Evolutionary conservation across 2,329 filamentous ascomycete genomes (phyloP), one percentile per base, ranked within the genome.

Genomic region (Diaporthe sp.): DNA sequence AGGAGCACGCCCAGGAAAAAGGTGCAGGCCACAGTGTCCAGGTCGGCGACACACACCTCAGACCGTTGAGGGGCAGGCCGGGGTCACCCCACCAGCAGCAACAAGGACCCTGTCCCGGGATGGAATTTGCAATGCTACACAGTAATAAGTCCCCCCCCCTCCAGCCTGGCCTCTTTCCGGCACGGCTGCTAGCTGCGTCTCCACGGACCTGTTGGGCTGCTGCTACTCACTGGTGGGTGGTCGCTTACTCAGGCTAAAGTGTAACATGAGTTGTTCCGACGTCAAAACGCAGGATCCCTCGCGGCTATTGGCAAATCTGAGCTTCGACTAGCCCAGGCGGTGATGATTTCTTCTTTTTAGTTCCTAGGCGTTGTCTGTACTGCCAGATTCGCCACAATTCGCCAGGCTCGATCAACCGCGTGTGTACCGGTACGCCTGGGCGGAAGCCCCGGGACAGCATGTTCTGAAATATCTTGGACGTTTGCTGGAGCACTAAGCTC

Each of bases 171-270:
- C n/a, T n/a, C 63, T 25, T 65, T 65, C 27, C 61, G 39, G 61
- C 42, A 65, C 61, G 42, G 61, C 25, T 65, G 42, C 25, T 37
- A 30, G 39, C n/a, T 30, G 39, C 37, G 37, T 63, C 59, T 47
- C 59, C 59, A 63, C 59, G 59, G 59, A 58, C 59, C 58, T 47
- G 39, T 32, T n/a, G 32, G 55, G 53, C 13, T 10, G 2, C 32
- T 37, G n/a, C n/a, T n/a, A 59, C 22, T 37, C 55, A 59, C 55
- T 59, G 32, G 56, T 63, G 61, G 61, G 30, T 51, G 47, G 30
- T 51, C 61, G 61, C 61, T 66, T 66, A 66, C 44, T 66, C 61
- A 66, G 61, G 61, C 44, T 66, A 66, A 66, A 66, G 61, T 66
- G 61, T 66, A 66, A 66, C 61, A 66, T 66, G 42, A 66, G 61